These are phyloP conservation scores for Candida caryicola DNA, from an alignment of 805 yeast genomes.

Conservation along the genomic window DNA sequence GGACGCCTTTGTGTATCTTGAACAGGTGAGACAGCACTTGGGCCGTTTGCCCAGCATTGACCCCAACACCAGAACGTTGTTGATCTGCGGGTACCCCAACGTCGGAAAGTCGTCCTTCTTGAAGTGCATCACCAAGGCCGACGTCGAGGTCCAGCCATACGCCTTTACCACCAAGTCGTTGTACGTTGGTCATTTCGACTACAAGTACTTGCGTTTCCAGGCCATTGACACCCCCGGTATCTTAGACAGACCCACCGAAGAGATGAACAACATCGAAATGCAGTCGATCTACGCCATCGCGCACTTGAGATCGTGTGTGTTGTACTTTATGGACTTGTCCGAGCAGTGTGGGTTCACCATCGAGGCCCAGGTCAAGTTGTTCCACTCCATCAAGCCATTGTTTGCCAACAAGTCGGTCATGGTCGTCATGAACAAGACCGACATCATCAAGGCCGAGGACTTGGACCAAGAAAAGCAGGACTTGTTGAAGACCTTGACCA, in stretches of 20 bases:
- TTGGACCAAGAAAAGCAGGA: constrained; percentile 72
- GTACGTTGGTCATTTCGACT: constrained; percentile 98
- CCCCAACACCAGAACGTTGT: constrained; percentile 95
- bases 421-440: constrained; percentile 94
- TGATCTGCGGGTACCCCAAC: constrained; percentile 98
- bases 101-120: constrained; percentile 98
- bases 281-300: constrained; percentile 99
- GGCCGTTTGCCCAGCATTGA: constrained; percentile 98
- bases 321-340: constrained; percentile 96
- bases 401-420: constrained; percentile 95
- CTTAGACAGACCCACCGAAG: constrained; percentile 97
- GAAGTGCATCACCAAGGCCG: constrained; percentile 92
- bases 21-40: constrained; percentile 98
- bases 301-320: constrained; percentile 91
- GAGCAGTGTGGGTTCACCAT: constrained; percentile 99
- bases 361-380: constrained; percentile 95
- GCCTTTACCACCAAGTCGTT: constrained; percentile 98
- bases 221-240: constrained; percentile 99
- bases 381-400: constrained; percentile 94
- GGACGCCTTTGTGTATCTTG: constrained; percentile 89
- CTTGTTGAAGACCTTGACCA: constrained; percentile 61
- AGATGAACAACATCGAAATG: constrained; percentile 99
- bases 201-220: constrained; percentile 95
- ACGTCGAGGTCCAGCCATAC: constrained; percentile 98
- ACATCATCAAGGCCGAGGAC: constrained; percentile 83